Evolutionary conservation across 1,139 yeast species (phyloP).

Genomic region (Neolecta irregularis): DNA sequence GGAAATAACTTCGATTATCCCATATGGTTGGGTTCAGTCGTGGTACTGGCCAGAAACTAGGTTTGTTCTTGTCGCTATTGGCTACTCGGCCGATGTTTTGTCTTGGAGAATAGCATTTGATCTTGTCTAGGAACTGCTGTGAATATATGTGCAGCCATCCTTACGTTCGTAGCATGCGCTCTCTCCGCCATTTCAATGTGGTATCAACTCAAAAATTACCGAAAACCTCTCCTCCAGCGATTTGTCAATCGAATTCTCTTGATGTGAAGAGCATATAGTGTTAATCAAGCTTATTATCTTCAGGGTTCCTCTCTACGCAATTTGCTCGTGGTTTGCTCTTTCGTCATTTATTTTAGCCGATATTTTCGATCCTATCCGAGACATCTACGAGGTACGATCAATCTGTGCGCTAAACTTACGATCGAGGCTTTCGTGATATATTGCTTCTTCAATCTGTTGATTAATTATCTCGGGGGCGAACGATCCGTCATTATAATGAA

Average conservation of each 20-base stretch:
- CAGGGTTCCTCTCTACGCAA: conserved; percentile 37
- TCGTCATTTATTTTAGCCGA: conserved; percentile 32
- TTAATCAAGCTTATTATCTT: not conserved
- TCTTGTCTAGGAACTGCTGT: too few species aligned
- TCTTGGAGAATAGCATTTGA: too few species aligned
- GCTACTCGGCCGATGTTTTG: too few species aligned
- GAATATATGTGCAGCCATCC: too few species aligned
- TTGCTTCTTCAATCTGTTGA: conserved; percentile 72
- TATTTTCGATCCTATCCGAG: conserved; percentile 62
- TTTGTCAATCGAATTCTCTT: conserved; percentile 65
- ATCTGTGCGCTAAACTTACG: not conserved
- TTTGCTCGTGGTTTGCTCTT: conserved; percentile 43
- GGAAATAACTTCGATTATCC: too few species aligned
- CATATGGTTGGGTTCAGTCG: too few species aligned
- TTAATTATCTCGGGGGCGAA: conserved; percentile 84
- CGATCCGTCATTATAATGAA: conserved; percentile 59
- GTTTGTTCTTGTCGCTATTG: too few species aligned
- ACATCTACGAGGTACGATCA: conserved; percentile 58
- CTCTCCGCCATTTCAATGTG: conserved; percentile 35
- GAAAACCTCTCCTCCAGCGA: conserved; percentile 82
- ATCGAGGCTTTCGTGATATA: conserved; percentile 64
- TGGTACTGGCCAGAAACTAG: too few species aligned
- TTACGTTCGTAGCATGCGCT: too few species aligned
- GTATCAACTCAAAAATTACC: conserved; percentile 49
- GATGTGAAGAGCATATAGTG: conserved; percentile 19